These are phyloP conservation scores for Tanozyma kutaoensis DNA, from an alignment of 805 yeast species.

Conservation along the genomic window DNA sequence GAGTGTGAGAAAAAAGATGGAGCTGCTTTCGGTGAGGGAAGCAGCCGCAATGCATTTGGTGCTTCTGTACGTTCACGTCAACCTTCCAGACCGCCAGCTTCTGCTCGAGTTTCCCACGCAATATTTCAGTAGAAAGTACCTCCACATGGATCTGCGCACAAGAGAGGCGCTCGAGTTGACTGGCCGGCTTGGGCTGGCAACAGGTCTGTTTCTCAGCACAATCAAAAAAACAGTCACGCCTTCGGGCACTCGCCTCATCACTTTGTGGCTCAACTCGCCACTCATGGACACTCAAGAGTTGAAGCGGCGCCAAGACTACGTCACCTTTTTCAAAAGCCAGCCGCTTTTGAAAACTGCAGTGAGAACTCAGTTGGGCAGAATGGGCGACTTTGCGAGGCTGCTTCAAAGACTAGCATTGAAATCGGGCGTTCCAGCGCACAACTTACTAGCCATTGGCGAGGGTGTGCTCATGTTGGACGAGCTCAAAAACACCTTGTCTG, in stretches of 20 bases:
- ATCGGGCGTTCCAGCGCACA: conserved; percentile 18
- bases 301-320: conserved; percentile 30
- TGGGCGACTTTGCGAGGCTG: conserved; percentile 47
- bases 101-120: conserved; percentile 57
- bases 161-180: conserved; percentile 68
- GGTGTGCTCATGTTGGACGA: conserved; percentile 12
- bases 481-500: conserved; percentile 3
- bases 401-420: conserved; percentile 35
- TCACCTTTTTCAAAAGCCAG: conserved; percentile 15
- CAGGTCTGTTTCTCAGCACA: conserved; percentile 60
- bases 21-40: conserved; percentile 27
- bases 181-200: conserved; percentile 28
- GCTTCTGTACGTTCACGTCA: conserved; percentile 56
- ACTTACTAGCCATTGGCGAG: conserved; percentile 18
- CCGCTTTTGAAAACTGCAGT: conserved; percentile 10
- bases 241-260: conserved; percentile 69
- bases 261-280: conserved; percentile 78
- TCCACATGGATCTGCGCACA: conserved; percentile 76
- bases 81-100: conserved; percentile 55
- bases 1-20: conserved; percentile 19
- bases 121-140: conserved; percentile 33
- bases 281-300: conserved; percentile 47
- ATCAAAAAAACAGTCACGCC: conserved; percentile 66
- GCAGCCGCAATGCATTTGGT: conserved; percentile 47
- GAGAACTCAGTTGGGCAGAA: conserved; percentile 22